Base-by-base conservation (phyloP, 106 monocot species). In the Acanthochlamys bracteata region DNA sequence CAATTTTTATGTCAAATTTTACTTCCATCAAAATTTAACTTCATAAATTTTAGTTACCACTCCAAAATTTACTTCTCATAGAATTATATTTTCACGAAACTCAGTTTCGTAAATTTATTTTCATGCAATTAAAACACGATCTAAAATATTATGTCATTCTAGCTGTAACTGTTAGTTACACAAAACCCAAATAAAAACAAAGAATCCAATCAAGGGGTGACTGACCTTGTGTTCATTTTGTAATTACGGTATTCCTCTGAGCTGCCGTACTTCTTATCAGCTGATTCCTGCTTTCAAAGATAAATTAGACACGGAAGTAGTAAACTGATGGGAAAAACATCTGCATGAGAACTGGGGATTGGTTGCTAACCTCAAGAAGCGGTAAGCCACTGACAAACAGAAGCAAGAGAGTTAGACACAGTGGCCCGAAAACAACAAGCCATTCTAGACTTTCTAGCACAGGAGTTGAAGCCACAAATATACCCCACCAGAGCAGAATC, bases 401-500 rank as follows among this genome's bases (percentile, higher is more conserved):
- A 70, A 98, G 91, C 68, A 98, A 71, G 1, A 91, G 19, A 22
- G 91, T 91, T 25, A 88, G 57, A 67, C 91, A 88, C 51, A 91
- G 17, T 25, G 96, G 96, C 39, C 96, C 88, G 33, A 81, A 27
- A 39, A 88, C 55, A 11, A 91, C 96, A 20, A 85, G 82, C 91
- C 91, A 98, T 77, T 88, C 88, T 21, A 80, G 76, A 20, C 80
- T 85, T 68, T 69, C 45, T 24, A 98, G 67, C 53, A 96, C 85
- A 47, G 96, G 88, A 49, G 88, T 98, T n/a, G 88, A 85, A 24
- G 85, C 90, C 63, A 98, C 76, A 78, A 98, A 98, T 74, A 98
- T 68, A 60, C 96, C 96, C 91, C 91, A 98, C 96, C 96, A 98
- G 20, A 98, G 84, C 41, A 98, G 66, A 41, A 98, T 98, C 96